phyloP scores from a whole-genome alignment of 208 protist species.

The Blastocrithidia nonstop region DNA sequence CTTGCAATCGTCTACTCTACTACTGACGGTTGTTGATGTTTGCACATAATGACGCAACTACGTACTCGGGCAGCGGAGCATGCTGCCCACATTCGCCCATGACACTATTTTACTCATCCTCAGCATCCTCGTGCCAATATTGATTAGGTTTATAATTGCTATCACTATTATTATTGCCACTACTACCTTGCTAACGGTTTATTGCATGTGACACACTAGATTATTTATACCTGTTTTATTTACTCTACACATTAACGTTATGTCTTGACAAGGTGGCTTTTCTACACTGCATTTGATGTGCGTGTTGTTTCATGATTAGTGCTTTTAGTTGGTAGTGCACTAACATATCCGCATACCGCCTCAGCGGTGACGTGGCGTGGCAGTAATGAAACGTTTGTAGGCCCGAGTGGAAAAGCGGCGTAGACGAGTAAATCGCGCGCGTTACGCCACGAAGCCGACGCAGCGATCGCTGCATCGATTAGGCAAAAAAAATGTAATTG shows the following conservation, averaged over 20 bases:
- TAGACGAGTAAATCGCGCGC: conserved; percentile 65
- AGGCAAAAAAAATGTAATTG: conserved; percentile 39
- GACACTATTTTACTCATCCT: too few relatives aligned
- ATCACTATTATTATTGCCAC: too few relatives aligned
- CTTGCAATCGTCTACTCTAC: conserved; percentile 63
- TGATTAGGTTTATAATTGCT: too few relatives aligned
- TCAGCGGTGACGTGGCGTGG: conserved; percentile 77
- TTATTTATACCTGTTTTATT: too few relatives aligned
- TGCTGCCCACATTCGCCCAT: conserved; percentile 2
- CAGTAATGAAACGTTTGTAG: conserved; percentile 69
- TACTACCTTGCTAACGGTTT: not conserved
- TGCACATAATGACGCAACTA: conserved; percentile 64
- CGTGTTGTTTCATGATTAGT: conserved; percentile 33
- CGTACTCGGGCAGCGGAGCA: conserved; percentile 52
- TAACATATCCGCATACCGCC: conserved; percentile 81
- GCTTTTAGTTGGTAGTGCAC: conserved; percentile 85
- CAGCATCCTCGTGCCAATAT: too few relatives aligned
- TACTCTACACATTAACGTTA: too few relatives aligned
- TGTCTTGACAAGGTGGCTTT: too few relatives aligned
- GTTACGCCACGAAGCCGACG: conserved; percentile 59
- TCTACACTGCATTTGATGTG: too few relatives aligned
- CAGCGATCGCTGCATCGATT: conserved; percentile 52
- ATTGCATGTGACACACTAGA: too few relatives aligned
- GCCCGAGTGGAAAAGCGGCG: conserved; percentile 54
- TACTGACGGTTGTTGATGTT: conserved; percentile 76